phyloP scores from a whole-genome alignment of 2,329 filamentous ascomycete genomes.

The Acarospora socialis region DNA sequence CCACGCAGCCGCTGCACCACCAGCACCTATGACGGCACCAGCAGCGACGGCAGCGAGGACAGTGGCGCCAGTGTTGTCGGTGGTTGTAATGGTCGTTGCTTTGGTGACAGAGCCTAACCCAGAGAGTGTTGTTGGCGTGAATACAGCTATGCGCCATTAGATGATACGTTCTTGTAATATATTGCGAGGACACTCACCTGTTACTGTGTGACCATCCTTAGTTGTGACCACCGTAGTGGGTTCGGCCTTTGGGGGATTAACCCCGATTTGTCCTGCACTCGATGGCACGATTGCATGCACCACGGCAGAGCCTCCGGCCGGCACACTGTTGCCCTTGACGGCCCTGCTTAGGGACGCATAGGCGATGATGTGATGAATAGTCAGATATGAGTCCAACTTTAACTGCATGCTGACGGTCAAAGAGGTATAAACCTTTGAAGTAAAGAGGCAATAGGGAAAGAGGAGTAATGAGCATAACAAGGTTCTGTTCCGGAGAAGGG shows the following conservation, averaged over 20 bases:
- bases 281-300: slow-evolving; percentile 1
- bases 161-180: background rate
- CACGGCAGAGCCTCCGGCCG: too few relatives aligned
- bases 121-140: slow-evolving; percentile 7
- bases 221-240: slow-evolving; percentile 2
- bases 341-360: too few relatives aligned
- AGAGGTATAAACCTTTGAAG: too few relatives aligned
- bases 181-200: background rate
- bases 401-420: too few relatives aligned
- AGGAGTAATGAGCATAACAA: too few relatives aligned
- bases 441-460: too few relatives aligned
- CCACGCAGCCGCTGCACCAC: slow-evolving; percentile 7
- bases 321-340: too few relatives aligned
- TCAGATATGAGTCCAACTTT: too few relatives aligned
- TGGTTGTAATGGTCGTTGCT: slow-evolving; percentile 6
- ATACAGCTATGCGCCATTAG: slow-evolving; percentile 6
- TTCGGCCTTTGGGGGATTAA: background rate
- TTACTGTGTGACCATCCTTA: slow-evolving; percentile 2
- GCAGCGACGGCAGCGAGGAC: slow-evolving; percentile 6
- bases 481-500: too few relatives aligned
- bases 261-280: background rate
- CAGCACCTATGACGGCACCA: slow-evolving; percentile 6
- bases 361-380: too few relatives aligned
- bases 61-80: slow-evolving; percentile 4
- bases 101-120: slow-evolving; percentile 3